A percentile compares a stretch with the other conserved stretches of the same genome.
These are phyloP conservation scores for Globisporangium heterothallicum DNA, from an alignment of 352 stramenopile species.

Conservation along the genomic window DNA sequence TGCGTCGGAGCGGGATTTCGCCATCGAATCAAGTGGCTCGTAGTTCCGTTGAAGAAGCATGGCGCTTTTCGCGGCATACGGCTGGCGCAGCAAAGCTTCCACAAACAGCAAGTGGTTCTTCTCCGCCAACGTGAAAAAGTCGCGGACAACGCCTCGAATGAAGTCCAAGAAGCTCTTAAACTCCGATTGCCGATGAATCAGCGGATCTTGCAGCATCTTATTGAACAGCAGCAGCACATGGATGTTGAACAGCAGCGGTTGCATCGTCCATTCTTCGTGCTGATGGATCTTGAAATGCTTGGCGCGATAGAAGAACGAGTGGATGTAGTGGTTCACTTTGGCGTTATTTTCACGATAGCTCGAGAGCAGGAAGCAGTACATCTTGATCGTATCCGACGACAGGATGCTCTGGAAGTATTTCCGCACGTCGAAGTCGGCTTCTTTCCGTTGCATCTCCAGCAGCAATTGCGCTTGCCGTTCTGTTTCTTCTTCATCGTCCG, in stretches of 20 bases:
- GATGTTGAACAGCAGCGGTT: slow-evolving; percentile 85
- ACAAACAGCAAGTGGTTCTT: slow-evolving; percentile 82
- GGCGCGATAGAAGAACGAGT: slow-evolving; percentile 83
- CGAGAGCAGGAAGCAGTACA: slow-evolving; percentile 74
- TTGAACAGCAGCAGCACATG: slow-evolving; percentile 78
- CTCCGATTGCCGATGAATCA: slow-evolving; percentile 50
- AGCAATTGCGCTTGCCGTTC: slow-evolving; percentile 62
- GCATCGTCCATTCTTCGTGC: slow-evolving; percentile 75
- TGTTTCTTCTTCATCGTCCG: slow-evolving; percentile 70
- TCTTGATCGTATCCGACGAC: slow-evolving; percentile 74
- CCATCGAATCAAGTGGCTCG: slow-evolving; percentile 57
- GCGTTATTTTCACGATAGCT: slow-evolving; percentile 70
- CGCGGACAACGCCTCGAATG: slow-evolving; percentile 62
- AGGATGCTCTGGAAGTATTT: slow-evolving; percentile 81
- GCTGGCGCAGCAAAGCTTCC: slow-evolving; percentile 62
- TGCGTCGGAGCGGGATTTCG: slow-evolving; percentile 53
- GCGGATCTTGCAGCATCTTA: slow-evolving; percentile 75
- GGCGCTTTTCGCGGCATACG: slow-evolving; percentile 62
- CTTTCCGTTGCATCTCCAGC: slow-evolving; percentile 83
- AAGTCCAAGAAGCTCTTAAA: slow-evolving; percentile 77
- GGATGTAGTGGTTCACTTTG: slow-evolving; percentile 88
- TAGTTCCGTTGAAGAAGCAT: slow-evolving; percentile 74
- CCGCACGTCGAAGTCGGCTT: slow-evolving; percentile 80
- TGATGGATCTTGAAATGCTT: slow-evolving; percentile 77
- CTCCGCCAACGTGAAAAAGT: slow-evolving; percentile 75